phyloP scores from a whole-genome alignment of 176 grass and related monocot species.

The Tillandsia leiboldiana region DNA sequence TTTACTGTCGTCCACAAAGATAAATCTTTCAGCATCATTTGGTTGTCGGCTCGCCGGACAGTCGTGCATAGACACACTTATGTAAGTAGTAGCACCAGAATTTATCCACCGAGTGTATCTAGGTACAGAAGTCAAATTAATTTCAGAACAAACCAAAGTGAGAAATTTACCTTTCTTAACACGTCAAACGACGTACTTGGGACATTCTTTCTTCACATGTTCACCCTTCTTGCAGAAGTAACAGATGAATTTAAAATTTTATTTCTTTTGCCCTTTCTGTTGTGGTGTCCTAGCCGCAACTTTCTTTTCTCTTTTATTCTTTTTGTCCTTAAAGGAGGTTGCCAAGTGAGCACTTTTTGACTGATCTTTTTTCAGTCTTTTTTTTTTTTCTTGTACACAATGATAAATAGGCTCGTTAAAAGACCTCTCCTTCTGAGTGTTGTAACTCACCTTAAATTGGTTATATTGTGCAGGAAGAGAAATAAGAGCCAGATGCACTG shows the following conservation, averaged over 20 bases:
- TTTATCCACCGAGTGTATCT: conserved; percentile 9
- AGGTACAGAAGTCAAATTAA: conserved; percentile 7
- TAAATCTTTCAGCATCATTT: conserved; percentile 9
- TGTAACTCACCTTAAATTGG: neutral
- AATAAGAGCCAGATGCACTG: neutral
- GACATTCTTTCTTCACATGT: neutral
- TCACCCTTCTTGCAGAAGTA: neutral
- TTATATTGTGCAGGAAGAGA: neutral
- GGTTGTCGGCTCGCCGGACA: neutral
- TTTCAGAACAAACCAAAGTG: conserved; percentile 11
- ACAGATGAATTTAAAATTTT: neutral
- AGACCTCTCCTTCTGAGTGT: neutral
- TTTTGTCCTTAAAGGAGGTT: neutral
- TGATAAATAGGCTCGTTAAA: neutral
- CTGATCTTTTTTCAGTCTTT: neutral
- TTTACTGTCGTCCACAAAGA: neutral
- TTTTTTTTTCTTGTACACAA: neutral
- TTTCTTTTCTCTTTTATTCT: neutral
- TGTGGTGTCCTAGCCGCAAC: neutral
- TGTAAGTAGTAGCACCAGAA: conserved; percentile 7
- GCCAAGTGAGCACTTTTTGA: neutral
- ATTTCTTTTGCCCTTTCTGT: neutral
- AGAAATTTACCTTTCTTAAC: neutral
- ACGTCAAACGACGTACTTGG: neutral
- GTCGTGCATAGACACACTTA: neutral